Evolutionary conservation across 352 stramenopile genomes (phyloP).

Genomic region (Phytophthora lateralis): DNA sequence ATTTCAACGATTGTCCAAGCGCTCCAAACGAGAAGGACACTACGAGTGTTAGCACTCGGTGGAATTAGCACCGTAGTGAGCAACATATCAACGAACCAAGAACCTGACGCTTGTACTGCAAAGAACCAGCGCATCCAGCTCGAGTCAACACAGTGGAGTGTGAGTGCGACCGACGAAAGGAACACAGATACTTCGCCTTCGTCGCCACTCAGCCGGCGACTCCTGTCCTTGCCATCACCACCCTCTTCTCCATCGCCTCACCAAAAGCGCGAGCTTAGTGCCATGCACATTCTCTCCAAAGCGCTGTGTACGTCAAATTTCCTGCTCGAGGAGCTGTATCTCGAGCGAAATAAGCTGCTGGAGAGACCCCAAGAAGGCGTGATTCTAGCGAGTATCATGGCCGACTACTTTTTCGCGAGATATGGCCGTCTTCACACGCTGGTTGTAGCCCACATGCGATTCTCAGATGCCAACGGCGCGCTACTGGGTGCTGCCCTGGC

Average conservation of each 20-base stretch:
- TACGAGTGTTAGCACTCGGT: slow-evolving; percentile 53
- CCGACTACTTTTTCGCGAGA: slow-evolving; percentile 79
- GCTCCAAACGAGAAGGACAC: slow-evolving; percentile 45
- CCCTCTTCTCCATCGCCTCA: slow-evolving; percentile 18
- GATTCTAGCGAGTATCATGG: slow-evolving; percentile 47
- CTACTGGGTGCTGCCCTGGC: slow-evolving; percentile 49
- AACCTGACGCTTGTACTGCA: background rate
- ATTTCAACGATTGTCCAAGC: slow-evolving; percentile 43
- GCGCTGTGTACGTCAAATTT: slow-evolving; percentile 61
- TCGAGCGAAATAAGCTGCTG: slow-evolving; percentile 59
- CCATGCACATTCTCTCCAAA: slow-evolving; percentile 43
- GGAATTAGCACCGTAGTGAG: slow-evolving; percentile 24
- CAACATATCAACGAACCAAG: slow-evolving; percentile 9
- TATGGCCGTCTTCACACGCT: slow-evolving; percentile 65
- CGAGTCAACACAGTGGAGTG: background rate
- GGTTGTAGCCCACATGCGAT: slow-evolving; percentile 43
- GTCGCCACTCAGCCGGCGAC: background rate
- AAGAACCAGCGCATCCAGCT: background rate
- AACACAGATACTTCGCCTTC: background rate
- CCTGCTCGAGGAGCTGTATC: slow-evolving; percentile 62
- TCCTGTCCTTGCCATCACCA: slow-evolving; percentile 11
- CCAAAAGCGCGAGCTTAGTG: slow-evolving; percentile 19
- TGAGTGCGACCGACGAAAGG: background rate
- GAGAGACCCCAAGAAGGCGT: slow-evolving; percentile 29
- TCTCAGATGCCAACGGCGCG: slow-evolving; percentile 46